Percentiles rank a stretch among this genome's conserved stretches.
Conservation (phyloP, 2,329 filamentous ascomycete species). For the Epichloe glyceriae region DNA sequence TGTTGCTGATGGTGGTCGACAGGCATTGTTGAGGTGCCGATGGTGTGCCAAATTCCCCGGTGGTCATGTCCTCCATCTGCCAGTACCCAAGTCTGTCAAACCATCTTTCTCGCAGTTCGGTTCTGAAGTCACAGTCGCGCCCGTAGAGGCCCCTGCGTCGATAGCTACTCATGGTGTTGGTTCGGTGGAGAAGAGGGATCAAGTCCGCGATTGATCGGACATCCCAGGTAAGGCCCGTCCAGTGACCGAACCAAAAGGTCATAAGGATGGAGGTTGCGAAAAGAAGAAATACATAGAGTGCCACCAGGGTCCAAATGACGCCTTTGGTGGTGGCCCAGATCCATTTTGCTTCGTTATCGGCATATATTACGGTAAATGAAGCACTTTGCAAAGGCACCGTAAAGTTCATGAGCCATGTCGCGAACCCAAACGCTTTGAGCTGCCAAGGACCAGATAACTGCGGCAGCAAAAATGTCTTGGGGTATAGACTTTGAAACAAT, state of each 20-base stretch:
- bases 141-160: slow-evolving; percentile 47
- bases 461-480: slow-evolving; percentile 53
- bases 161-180: slow-evolving; percentile 66
- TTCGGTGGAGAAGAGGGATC: slow-evolving; percentile 63
- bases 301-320: slow-evolving; percentile 66
- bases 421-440: slow-evolving; percentile 50
- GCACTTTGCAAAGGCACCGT: slow-evolving; percentile 71
- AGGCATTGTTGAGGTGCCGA: slow-evolving; percentile 40
- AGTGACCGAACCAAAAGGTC: slow-evolving; percentile 49
- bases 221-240: slow-evolving; percentile 77
- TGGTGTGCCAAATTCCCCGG: slow-evolving; percentile 65
- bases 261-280: slow-evolving; percentile 40
- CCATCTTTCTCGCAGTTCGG: slow-evolving; percentile 40
- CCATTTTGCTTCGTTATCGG: slow-evolving; percentile 44
- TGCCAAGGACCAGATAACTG: slow-evolving; percentile 48
- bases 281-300: slow-evolving; percentile 56
- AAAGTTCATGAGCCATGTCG: slow-evolving; percentile 68
- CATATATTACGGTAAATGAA: slow-evolving; percentile 53
- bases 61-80: slow-evolving; percentile 51
- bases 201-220: slow-evolving; percentile 70
- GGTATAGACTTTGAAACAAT: slow-evolving; percentile 56
- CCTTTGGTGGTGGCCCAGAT: slow-evolving; percentile 68
- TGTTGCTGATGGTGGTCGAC: slow-evolving; percentile 9
- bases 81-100: slow-evolving; percentile 76
- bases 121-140: slow-evolving; percentile 36